A percentile compares a stretch with the other conserved stretches of the same genome.
Conservation (phyloP, 192 early-diverging fungal species). For the Backusella australiensis region DNA sequence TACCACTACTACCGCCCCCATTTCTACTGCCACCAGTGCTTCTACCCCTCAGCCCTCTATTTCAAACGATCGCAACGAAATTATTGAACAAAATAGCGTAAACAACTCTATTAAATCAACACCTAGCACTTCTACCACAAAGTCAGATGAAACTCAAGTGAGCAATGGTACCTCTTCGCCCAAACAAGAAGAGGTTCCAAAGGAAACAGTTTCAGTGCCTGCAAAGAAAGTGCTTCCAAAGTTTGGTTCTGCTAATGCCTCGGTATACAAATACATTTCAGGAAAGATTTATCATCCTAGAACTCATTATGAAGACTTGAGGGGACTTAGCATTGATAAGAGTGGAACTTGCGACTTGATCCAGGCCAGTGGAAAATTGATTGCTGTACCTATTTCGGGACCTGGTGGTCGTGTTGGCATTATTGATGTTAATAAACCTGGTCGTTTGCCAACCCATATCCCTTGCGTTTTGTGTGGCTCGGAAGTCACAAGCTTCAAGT, state of each 20-base stretch:
- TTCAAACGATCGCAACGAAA: background rate
- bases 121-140: background rate
- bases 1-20: background rate
- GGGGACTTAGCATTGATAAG: constrained; percentile 47
- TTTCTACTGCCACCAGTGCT: background rate
- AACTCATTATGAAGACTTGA: constrained; percentile 65
- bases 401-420: constrained; percentile 80
- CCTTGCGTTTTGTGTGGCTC: constrained; percentile 58
- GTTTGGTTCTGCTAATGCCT: constrained; percentile 40
- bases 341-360: constrained; percentile 55
- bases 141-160: background rate
- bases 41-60: background rate
- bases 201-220: background rate
- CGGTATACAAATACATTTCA: constrained; percentile 59
- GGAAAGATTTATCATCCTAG: constrained; percentile 58
- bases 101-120: background rate
- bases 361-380: constrained; percentile 56
- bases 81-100: background rate
- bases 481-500: constrained; percentile 64
- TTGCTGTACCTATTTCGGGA: constrained; percentile 74
- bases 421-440: constrained; percentile 60
- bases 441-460: constrained; percentile 61
- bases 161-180: background rate
- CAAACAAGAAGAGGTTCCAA: background rate
- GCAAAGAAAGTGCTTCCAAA: constrained; percentile 29